Base-by-base conservation (phyloP, 768 basidiomycete species). In the Suillus subalutaceus region DNA sequence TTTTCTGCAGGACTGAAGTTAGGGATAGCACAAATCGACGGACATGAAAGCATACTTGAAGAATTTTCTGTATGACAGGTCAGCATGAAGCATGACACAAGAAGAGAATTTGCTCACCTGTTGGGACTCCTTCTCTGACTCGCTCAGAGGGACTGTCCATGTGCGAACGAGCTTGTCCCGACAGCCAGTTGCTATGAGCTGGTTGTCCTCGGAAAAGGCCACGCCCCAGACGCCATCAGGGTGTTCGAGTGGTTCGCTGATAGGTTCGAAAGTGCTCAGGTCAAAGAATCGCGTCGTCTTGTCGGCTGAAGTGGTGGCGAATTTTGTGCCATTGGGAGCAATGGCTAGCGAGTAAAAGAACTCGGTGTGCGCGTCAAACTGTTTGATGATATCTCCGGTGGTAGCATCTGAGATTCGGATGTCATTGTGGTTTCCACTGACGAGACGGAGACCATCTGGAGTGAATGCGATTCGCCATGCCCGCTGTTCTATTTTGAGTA, bases 201-300 rank as follows among this genome's bases (percentile, higher is more conserved):
- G 16, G 16, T 9, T 53, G 18, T 53, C 52, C 30, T 53, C 52
- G 16, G 52, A 53, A 53, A 53, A 53, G 4, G 30, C 52, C 8
- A 18, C 3, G 5, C 52, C 3, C 0, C 0, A 0, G 26, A 52
- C 52, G 1, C 0, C 2, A 30, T 18, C 7, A 53, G 52, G 52
- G 30, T 53, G 52, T 8, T 53, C 52, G 16, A 53, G 30, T 53
- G 52, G 52, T 16, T 53, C 16, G 9, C 52, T 16, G 16, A 53
- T 53, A 8, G 30, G 52, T 32, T 53, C 16, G 9, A 32, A 30
- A 2, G 30, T 53, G 18, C 9, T 9, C 52, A 53, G 16, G 30
- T 53, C 52, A 53, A 53, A 53, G 30, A 53, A 32, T 16, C 52
- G 52, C 1, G 30, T 53, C 1, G 52, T 53, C 30, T 53, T 32